phyloP scores from a whole-genome alignment of 1,284 basidiomycete species.

The Papiliotrema nemorosa region DNA sequence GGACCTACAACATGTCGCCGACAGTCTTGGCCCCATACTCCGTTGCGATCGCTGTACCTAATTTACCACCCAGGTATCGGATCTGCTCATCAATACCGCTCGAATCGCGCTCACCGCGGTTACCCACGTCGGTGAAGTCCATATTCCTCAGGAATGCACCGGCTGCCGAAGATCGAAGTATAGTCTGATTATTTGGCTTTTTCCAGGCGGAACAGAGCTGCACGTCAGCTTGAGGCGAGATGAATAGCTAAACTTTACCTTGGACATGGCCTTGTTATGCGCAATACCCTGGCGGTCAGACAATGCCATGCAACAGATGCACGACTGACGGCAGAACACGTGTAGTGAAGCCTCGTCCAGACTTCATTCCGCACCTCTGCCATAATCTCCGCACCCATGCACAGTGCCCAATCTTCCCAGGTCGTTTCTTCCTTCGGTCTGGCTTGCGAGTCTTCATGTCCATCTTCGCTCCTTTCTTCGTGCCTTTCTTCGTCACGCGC shows the following conservation, averaged over 20 bases:
- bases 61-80: slow-evolving; percentile 89
- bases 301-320: not conserved
- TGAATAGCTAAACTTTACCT: slow-evolving; percentile 56
- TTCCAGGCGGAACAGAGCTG: slow-evolving; percentile 83
- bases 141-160: slow-evolving; percentile 75
- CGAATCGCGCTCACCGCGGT: not conserved
- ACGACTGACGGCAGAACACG: slow-evolving; percentile 76
- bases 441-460: slow-evolving; percentile 23
- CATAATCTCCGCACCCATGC: slow-evolving; percentile 86
- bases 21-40: slow-evolving; percentile 87
- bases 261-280: slow-evolving; percentile 89
- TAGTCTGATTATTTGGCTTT: slow-evolving; percentile 80
- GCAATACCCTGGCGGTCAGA: slow-evolving; percentile 69
- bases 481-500: slow-evolving; percentile 30
- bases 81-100: slow-evolving; percentile 58
- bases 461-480: slow-evolving; percentile 8
- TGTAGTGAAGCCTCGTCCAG: slow-evolving; percentile 74
- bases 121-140: slow-evolving; percentile 75
- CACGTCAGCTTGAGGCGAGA: not conserved
- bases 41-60: slow-evolving; percentile 79
- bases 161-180: slow-evolving; percentile 76
- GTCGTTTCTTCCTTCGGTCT: slow-evolving; percentile 13
- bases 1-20: slow-evolving; percentile 72
- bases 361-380: slow-evolving; percentile 68
- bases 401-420: slow-evolving; percentile 92